Conservation (phyloP, 345 rosid genomes). For the Excoecaria cochinchinensis region DNA sequence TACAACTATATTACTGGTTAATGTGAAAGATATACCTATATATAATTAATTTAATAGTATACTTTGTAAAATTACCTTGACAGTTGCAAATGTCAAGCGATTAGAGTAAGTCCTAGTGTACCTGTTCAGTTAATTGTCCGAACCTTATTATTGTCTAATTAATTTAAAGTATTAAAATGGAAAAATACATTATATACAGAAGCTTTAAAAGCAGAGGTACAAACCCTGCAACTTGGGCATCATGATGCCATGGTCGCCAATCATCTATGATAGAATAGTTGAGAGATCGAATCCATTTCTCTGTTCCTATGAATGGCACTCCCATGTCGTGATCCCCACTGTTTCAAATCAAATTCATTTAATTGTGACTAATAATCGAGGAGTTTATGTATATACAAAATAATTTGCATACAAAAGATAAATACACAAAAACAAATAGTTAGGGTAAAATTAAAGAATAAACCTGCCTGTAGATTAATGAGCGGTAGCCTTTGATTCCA, state of each 20-base stretch:
- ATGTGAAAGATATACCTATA: no score
- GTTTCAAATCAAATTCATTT: not conserved
- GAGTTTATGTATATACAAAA: no score
- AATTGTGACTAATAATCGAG: not conserved
- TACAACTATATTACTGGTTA: no score
- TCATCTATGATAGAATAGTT: slow-evolving; percentile 23
- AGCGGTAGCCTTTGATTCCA: no score
- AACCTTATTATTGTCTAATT: no score
- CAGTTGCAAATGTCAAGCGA: slow-evolving; percentile 65
- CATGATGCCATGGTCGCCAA: slow-evolving; percentile 29
- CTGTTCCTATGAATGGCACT: slow-evolving; percentile 27
- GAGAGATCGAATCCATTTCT: slow-evolving; percentile 32
- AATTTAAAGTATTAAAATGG: no score
- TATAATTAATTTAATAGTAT: no score
- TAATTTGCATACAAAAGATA: no score
- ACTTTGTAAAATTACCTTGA: slow-evolving; percentile 42
- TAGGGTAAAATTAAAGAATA: no score
- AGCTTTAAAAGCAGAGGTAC: not conserved
- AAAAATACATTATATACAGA: not conserved
- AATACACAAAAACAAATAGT: no score
- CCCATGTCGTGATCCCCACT: slow-evolving; percentile 39
- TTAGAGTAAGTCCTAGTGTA: slow-evolving; percentile 61
- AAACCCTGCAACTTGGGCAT: slow-evolving; percentile 37
- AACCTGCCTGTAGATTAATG: no score
- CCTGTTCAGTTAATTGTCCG: slow-evolving; percentile 25